A percentile compares a stretch with the other conserved stretches of the same genome.
Evolutionary conservation across 768 basidiomycete genomes (phyloP).

Genomic region (Chlorophyllum brunneum): DNA sequence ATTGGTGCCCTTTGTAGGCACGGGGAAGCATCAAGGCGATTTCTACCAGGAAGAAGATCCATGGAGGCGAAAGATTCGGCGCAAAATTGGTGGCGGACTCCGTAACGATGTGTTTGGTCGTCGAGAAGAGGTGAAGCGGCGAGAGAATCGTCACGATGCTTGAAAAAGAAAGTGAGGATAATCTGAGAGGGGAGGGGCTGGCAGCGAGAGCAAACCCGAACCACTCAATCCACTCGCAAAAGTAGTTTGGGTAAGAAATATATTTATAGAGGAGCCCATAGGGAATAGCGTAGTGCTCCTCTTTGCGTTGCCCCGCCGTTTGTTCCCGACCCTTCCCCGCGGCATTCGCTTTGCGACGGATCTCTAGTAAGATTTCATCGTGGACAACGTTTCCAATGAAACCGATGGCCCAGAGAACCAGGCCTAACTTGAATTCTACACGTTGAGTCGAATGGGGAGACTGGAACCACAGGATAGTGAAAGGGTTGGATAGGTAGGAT

Average conservation of each 20-base stretch:
- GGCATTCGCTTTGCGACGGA: constrained; percentile 60
- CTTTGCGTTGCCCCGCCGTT: constrained; percentile 11
- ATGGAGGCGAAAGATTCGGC: constrained; percentile 62
- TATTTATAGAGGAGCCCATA: constrained; percentile 71
- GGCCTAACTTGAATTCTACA: constrained; percentile 57
- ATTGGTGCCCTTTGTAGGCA: constrained; percentile 75
- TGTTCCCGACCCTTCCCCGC: constrained; percentile 2
- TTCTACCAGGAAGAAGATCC: constrained; percentile 74
- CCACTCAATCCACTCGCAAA: constrained; percentile 97
- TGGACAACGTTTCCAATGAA: constrained; percentile 80
- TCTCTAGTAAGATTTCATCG: constrained; percentile 84
- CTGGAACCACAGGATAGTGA: constrained; percentile 40
- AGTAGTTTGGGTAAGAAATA: constrained; percentile 90
- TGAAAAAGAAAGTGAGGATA: constrained; percentile 19
- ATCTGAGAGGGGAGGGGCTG: constrained; percentile 39
- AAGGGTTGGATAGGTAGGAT: constrained; percentile 60
- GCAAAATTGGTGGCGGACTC: constrained; percentile 31
- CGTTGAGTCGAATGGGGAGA: constrained; percentile 24
- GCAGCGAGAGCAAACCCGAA: constrained; percentile 80
- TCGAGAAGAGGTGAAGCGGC: constrained; percentile 1
- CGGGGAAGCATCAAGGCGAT: constrained; percentile 77
- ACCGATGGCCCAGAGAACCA: constrained; percentile 66
- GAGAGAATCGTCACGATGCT: constrained; percentile 15
- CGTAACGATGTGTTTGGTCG: constrained; percentile 14
- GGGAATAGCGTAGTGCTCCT: constrained; percentile 75